phyloP scores from a whole-genome alignment of 768 basidiomycete genomes.

The Tulasnella sp. region DNA sequence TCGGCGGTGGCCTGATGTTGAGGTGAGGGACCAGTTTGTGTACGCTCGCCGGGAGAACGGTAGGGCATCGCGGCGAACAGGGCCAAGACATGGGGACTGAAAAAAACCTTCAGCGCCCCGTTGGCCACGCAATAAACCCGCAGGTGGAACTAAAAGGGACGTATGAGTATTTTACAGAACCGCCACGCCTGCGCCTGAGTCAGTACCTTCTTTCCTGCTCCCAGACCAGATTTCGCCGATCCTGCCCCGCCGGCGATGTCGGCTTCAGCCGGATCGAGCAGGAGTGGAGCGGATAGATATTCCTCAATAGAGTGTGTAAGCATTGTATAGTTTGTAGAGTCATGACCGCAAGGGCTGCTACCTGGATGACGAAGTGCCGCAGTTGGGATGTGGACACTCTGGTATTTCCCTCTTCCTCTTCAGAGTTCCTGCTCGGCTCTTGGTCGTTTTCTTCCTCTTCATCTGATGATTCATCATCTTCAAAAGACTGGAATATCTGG shows the following conservation, averaged over 20 bases:
- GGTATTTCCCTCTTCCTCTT: constrained; percentile 30
- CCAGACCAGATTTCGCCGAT: neutral
- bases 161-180: neutral
- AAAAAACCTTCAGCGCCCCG: constrained; percentile 68
- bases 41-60: constrained; percentile 33
- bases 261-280: constrained; percentile 55
- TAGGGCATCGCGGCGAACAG: constrained; percentile 80
- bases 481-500: constrained; percentile 74
- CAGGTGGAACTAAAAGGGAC: constrained; percentile 70
- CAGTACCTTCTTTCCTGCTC: constrained; percentile 20
- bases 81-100: constrained; percentile 76
- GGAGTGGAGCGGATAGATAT: constrained; percentile 69
- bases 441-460: constrained; percentile 32
- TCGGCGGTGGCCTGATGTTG: neutral
- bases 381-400: constrained; percentile 77
- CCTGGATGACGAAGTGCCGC: constrained; percentile 94
- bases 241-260: constrained; percentile 25
- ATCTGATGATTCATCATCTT: constrained; percentile 46
- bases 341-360: constrained; percentile 27
- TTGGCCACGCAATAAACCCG: constrained; percentile 78
- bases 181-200: neutral
- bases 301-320: constrained; percentile 48
- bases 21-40: neutral
- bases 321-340: neutral
- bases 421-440: constrained; percentile 24